These are phyloP conservation scores for Pseudonitzschia multistriata DNA, from an alignment of 108 stramenopile genomes.

Conservation along the genomic window DNA sequence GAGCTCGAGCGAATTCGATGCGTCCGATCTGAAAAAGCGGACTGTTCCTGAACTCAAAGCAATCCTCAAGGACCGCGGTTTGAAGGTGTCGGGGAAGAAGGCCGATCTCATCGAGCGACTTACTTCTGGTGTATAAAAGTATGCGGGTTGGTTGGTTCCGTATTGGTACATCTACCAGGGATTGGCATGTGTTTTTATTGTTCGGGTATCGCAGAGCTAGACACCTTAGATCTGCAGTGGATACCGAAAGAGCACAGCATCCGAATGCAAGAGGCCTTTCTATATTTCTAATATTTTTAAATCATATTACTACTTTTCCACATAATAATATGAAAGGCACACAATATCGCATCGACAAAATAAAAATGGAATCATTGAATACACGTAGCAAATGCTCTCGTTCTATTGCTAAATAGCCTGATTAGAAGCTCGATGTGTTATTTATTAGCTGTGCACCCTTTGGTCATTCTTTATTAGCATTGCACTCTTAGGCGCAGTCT, in stretches of 20 bases:
- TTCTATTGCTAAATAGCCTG: too few species aligned
- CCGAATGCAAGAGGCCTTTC: neutral
- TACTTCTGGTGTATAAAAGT: neutral
- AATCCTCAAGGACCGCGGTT: slow-evolving; percentile 57
- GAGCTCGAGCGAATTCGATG: neutral
- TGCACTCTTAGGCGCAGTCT: too few species aligned
- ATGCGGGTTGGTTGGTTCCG: too few species aligned
- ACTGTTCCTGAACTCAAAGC: slow-evolving; percentile 81
- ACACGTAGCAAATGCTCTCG: too few species aligned
- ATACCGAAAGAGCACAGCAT: neutral
- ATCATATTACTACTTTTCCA: neutral
- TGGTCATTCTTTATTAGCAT: too few species aligned
- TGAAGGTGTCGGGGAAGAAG: slow-evolving; percentile 88
- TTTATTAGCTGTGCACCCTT: too few species aligned
- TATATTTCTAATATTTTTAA: neutral
- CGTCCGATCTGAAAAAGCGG: slow-evolving; percentile 22
- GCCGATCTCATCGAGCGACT: slow-evolving; percentile 80
- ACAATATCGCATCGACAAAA: neutral
- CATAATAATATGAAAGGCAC: neutral
- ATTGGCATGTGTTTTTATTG: too few species aligned
- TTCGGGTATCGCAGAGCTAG: too few species aligned
- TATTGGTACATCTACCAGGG: too few species aligned
- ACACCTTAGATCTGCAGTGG: too few species aligned
- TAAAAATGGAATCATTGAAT: neutral
- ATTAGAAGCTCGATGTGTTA: too few species aligned